Evolutionary conservation across 768 basidiomycete species (phyloP).

Genomic region (Suillus hirtellus): DNA sequence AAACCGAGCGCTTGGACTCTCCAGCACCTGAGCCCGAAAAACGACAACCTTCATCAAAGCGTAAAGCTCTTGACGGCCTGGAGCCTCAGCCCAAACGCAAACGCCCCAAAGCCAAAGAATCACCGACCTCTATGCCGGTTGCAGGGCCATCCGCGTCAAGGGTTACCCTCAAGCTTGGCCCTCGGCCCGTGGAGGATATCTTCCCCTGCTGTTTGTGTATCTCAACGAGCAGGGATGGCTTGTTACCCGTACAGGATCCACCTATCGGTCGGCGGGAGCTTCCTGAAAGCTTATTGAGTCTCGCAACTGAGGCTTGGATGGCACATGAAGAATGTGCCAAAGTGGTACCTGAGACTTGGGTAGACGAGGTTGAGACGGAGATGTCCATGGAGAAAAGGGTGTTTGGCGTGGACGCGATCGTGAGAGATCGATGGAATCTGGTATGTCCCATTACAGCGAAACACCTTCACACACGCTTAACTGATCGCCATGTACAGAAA

Average conservation of each 20-base stretch:
- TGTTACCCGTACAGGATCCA: conserved; percentile 69
- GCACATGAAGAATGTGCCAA: conserved; percentile 82
- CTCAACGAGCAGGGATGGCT: conserved; percentile 49
- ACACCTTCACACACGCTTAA: background rate
- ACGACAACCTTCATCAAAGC: conserved; percentile 33
- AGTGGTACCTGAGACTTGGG: conserved; percentile 90
- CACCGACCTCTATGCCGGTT: conserved; percentile 10
- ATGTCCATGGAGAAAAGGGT: conserved; percentile 50
- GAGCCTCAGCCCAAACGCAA: conserved; percentile 31
- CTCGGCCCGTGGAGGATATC: conserved; percentile 55
- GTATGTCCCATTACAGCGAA: conserved; percentile 45
- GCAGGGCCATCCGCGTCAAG: conserved; percentile 41
- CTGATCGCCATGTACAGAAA: conserved; percentile 57
- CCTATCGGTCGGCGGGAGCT: conserved; percentile 57
- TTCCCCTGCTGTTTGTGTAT: conserved; percentile 74
- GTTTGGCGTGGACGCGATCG: conserved; percentile 85
- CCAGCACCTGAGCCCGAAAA: background rate
- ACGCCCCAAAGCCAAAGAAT: conserved; percentile 22
- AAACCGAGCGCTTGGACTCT: conserved; percentile 40
- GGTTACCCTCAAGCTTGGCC: conserved; percentile 67
- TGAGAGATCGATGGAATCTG: conserved; percentile 90
- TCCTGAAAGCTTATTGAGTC: conserved; percentile 35
- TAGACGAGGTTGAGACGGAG: conserved; percentile 62
- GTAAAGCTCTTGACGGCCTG: conserved; percentile 34
- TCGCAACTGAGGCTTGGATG: conserved; percentile 51